Evolutionary conservation across 805 yeast species (phyloP), one percentile per base, ranked within the genome.

Genomic region (Wickerhamomyces pijperi): DNA sequence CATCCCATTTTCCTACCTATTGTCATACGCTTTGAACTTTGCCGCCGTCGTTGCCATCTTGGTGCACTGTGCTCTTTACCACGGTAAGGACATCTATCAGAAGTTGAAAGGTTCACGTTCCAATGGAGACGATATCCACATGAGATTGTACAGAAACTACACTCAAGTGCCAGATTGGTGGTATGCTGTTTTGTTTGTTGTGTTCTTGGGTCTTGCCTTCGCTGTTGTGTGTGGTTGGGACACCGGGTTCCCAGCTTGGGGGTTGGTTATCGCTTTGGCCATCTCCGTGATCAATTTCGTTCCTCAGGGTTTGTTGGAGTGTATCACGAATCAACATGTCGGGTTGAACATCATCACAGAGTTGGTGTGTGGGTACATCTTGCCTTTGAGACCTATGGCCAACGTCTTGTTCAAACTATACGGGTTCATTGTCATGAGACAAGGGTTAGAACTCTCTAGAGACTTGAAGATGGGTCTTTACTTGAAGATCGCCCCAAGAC

Each of bases 131-230:
- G 70, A 60, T 39, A 51, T 60, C 34, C 78, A 74, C 50, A 63
- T 59, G 51, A 63, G 78, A 49, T 63, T 74, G 48, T 74, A 73
- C 76, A 52, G 48, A 35, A 61, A 57, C 39, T 79, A 80, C 55
- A 68, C 68, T 29, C 86, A 80, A 46, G 84, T 78, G 18, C 92
- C 94, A 1, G 82, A 76, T 46, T 76, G 58, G 65, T 39, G 51
- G 60, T 39, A 64, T 65, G 66, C 40, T 5, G 38, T 46, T 5
- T 33, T 56, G 12, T 60, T 56, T 29, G 51, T 53, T 11, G 34
- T 54, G 7, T 49, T 48, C 39, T 28, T 56, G 4, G 61, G 51
- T 1, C 35, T 59, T 15, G 56, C 60, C 1, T 58, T 58, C 32
- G 56, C 56, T 4, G 49, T 61, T 3, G 56, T 60, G 14, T 54